Base-by-base conservation (phyloP, 1,139 yeast genomes). In the Tardiomyces depauwii region DNA sequence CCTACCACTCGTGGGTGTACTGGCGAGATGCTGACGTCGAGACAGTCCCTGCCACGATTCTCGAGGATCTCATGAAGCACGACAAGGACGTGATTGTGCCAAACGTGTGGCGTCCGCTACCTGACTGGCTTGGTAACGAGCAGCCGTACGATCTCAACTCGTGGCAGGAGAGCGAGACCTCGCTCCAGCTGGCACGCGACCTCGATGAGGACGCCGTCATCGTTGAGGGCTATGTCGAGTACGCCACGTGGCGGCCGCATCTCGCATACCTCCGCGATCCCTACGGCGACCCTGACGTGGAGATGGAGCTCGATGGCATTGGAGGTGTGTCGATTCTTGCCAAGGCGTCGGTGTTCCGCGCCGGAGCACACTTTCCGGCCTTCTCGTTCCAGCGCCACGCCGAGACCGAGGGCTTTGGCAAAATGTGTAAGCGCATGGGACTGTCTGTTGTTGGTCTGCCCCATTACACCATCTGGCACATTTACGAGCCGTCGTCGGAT, bases 401-500 rank as follows among this genome's bases (percentile, higher is more conserved):
- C 5, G 96, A 86, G 63, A 86, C 96, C 3, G 96, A 86, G 65
- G 95, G 94, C 0, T 86, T 86, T 64, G 96, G 96, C 41, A 87
- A 86, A 61, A 70, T 86, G 68, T 80, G 88, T 56, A 78, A 81
- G 56, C 70, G 80, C 58, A 84, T 86, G 93, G 89, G 89, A 7
- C 82, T 74, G 61, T 74, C 80, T 9, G 95, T 86, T 18, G 77
- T 80, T 45, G 95, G 96, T 0, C 70, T 86, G 54, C 95, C 95
- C 6, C 94, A 86, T 65, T 86, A 87, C 61, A 91, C 85, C 41
- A 82, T 86, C 51, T 86, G 95, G 96, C 96, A 86, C 63, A 82
- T 86, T 50, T 86, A 85, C 63, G 96, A 86, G 64, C 95, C 95
- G 18, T 81, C 89, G 7, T 73, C 80, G 2, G 95, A 84, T 58